Percentiles rank a stretch among this genome's conserved stretches.
Evolutionary conservation across 2,329 filamentous ascomycete species (phyloP).

Genomic region (Alternaria sp.): DNA sequence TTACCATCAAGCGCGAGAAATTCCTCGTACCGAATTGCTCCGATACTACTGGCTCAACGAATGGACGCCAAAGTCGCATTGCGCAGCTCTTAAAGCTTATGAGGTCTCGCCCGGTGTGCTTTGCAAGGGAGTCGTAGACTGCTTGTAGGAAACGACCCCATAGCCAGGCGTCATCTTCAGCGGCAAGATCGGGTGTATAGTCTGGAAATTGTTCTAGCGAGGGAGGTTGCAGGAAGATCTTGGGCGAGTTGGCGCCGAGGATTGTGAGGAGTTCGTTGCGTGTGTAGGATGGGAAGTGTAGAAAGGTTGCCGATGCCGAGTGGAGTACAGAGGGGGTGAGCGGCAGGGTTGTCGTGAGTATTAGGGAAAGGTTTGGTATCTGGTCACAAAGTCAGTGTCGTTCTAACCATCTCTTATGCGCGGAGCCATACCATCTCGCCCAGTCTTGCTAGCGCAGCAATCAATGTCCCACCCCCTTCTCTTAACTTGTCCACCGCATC

Average conservation of each 20-base stretch:
- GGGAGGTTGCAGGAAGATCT: slow-evolving; percentile 55
- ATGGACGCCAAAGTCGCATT: slow-evolving; percentile 81
- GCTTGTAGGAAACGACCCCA: slow-evolving; percentile 84
- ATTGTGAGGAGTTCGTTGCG: slow-evolving; percentile 83
- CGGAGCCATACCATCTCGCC: slow-evolving; percentile 78
- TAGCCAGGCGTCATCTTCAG: slow-evolving; percentile 71
- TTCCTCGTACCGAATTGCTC: slow-evolving; percentile 80
- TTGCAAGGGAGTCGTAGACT: slow-evolving; percentile 86
- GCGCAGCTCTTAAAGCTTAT: slow-evolving; percentile 76
- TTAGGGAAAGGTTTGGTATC: slow-evolving; percentile 79
- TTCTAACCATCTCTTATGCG: no score
- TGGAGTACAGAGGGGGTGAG: slow-evolving; percentile 72
- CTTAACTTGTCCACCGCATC: slow-evolving; percentile 87
- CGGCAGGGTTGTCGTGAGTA: slow-evolving; percentile 80
- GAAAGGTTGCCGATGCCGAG: slow-evolving; percentile 73
- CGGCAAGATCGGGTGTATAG: slow-evolving; percentile 57
- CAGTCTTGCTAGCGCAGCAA: slow-evolving; percentile 82
- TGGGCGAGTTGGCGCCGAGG: slow-evolving; percentile 62
- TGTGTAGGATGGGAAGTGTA: slow-evolving; percentile 85
- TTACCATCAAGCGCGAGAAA: slow-evolving; percentile 83
- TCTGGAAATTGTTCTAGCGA: slow-evolving; percentile 54
- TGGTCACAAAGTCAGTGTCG: slow-evolving; percentile 50
- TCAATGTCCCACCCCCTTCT: slow-evolving; percentile 79
- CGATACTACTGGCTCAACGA: slow-evolving; percentile 78
- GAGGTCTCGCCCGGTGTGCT: slow-evolving; percentile 81